A percentile compares a stretch with the other conserved stretches of the same genome.
phyloP scores from a whole-genome alignment of 805 yeast species.

The Sugiyamaella floridensis region DNA sequence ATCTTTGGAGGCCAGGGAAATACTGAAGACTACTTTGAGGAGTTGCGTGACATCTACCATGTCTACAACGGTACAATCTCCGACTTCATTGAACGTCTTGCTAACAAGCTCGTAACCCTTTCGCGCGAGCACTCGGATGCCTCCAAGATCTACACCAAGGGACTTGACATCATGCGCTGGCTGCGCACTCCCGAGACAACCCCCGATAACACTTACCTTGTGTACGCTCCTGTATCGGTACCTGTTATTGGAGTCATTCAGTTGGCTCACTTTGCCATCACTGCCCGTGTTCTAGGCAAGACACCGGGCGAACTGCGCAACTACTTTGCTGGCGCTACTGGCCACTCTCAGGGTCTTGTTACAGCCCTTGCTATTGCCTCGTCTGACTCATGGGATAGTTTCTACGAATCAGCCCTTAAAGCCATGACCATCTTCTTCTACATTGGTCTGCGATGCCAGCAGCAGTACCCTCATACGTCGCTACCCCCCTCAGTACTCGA shows the following conservation, averaged over 20 bases:
- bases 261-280: conserved; percentile 83
- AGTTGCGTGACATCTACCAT: conserved; percentile 76
- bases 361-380: conserved; percentile 89
- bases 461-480: conserved; percentile 86
- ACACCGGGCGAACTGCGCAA: conserved; percentile 83
- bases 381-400: conserved; percentile 76
- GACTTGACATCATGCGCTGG: conserved; percentile 86
- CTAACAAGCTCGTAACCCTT: conserved; percentile 58
- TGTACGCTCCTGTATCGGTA: conserved; percentile 89
- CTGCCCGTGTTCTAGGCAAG: conserved; percentile 75
- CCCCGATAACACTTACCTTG: conserved; percentile 81
- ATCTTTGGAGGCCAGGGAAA: conserved; percentile 99
- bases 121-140: conserved; percentile 69
- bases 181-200: conserved; percentile 75
- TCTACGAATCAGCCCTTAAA: conserved; percentile 61
- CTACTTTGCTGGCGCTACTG: conserved; percentile 42
- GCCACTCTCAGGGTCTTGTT: conserved; percentile 53
- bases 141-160: conserved; percentile 86
- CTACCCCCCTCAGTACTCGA: conserved; percentile 88
- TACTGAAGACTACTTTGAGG: conserved; percentile 95
- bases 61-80: conserved; percentile 68
- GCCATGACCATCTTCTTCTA: conserved; percentile 83
- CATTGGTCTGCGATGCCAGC: conserved; percentile 88
- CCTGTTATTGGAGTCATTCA: conserved; percentile 97
- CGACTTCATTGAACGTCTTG: conserved; percentile 65